A percentile compares a stretch with the other conserved stretches of the same genome.
These are phyloP conservation scores for Pichia nanzhaoensis DNA, from an alignment of 805 yeast genomes.

Conservation along the genomic window DNA sequence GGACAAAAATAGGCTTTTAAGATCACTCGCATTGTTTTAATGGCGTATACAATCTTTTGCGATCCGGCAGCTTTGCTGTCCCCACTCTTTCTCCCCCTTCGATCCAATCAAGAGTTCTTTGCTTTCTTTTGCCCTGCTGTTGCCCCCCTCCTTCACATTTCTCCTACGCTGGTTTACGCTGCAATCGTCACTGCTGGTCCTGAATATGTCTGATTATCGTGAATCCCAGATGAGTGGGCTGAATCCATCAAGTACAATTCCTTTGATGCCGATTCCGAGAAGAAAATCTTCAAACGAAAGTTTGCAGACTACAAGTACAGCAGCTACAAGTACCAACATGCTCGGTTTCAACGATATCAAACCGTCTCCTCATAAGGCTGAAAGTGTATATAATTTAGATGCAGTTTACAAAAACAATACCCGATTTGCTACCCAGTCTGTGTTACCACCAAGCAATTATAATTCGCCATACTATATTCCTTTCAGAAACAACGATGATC, in stretches of 20 bases:
- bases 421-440: constrained; percentile 18
- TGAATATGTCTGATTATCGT: too few species aligned
- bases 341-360: background rate
- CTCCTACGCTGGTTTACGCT: too few species aligned
- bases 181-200: too few species aligned
- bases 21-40: too few species aligned
- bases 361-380: background rate
- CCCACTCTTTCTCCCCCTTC: too few species aligned
- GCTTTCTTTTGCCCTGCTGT: too few species aligned
- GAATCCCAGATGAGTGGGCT: too few species aligned
- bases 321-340: background rate
- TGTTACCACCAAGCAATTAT: constrained; percentile 28
- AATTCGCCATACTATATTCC: constrained; percentile 33
- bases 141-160: too few species aligned
- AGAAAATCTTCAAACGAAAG: background rate
- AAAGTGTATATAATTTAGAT: constrained; percentile 11
- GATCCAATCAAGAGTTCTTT: too few species aligned
- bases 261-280: background rate
- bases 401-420: constrained; percentile 12
- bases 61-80: too few species aligned
- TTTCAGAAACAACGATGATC: constrained; percentile 24
- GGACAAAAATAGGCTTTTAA: too few species aligned
- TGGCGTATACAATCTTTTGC: too few species aligned
- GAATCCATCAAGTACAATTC: background rate
- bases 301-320: background rate